These are phyloP conservation scores for Arachis hypogaea DNA, from an alignment of 306 rosid species.

Conservation along the genomic window DNA sequence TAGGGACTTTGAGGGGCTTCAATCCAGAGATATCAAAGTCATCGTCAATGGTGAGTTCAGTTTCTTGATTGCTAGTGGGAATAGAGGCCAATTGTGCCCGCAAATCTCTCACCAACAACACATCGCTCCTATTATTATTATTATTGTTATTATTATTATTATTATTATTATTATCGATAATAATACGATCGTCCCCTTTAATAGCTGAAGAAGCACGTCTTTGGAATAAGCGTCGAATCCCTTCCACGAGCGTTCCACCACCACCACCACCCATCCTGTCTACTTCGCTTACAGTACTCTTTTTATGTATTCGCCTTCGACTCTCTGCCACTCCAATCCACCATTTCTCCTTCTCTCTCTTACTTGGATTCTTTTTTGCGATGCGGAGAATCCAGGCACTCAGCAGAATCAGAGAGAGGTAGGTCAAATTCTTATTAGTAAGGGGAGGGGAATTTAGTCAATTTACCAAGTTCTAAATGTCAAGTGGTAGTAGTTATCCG, in stretches of 20 bases:
- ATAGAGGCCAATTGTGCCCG: slow-evolving; percentile 46
- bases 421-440: too few relatives aligned
- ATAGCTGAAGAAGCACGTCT: slow-evolving; percentile 36
- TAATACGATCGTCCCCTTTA: not conserved
- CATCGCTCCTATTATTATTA: slow-evolving; percentile 19
- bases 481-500: too few relatives aligned
- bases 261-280: slow-evolving; percentile 38
- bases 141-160: not conserved
- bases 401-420: too few relatives aligned
- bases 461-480: too few relatives aligned
- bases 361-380: not conserved
- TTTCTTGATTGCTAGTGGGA: slow-evolving; percentile 33
- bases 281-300: too few relatives aligned
- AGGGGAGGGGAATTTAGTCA: too few relatives aligned
- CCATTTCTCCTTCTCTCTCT: slow-evolving; percentile 5
- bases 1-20: slow-evolving; percentile 49
- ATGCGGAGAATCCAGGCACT: too few relatives aligned
- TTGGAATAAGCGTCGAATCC: slow-evolving; percentile 55
- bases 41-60: not conserved
- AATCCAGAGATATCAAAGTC: slow-evolving; percentile 40
- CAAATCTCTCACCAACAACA: slow-evolving; percentile 39
- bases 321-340: slow-evolving; percentile 22
- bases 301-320: too few relatives aligned
- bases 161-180: not conserved
- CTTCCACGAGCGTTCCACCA: slow-evolving; percentile 52